Percentiles rank a stretch among this genome's conserved stretches.
Evolutionary conservation across 495 filamentous ascomycete species (phyloP).

Genomic region (Aspergillus campestris): DNA sequence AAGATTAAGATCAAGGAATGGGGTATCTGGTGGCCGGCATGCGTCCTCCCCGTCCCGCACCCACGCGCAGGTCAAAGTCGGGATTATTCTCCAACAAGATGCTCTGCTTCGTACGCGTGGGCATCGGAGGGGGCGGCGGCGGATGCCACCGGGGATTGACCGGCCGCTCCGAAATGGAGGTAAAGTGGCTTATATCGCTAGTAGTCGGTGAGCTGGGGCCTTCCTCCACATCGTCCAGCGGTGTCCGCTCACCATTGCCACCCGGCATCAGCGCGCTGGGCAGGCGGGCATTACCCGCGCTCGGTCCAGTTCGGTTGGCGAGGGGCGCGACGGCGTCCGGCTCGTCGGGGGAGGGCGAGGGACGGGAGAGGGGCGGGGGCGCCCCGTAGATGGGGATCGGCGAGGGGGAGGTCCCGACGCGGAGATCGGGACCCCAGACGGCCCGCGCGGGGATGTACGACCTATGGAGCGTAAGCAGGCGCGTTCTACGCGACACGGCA

Average conservation of each 20-base stretch:
- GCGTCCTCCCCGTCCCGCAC: constrained; percentile 15
- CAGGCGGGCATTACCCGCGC: constrained; percentile 12
- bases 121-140: constrained; percentile 22
- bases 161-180: constrained; percentile 75
- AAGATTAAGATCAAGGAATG: constrained; percentile 13
- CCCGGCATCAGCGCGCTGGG: constrained; percentile 32
- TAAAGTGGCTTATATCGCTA: constrained; percentile 72
- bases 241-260: constrained; percentile 26
- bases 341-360: constrained; percentile 48
- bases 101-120: constrained; percentile 43
- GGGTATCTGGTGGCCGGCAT: constrained; percentile 23
- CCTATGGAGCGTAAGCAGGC: constrained; percentile 28
- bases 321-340: constrained; percentile 95
- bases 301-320: constrained; percentile 36
- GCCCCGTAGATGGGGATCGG: constrained; percentile 8
- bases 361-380: constrained; percentile 14
- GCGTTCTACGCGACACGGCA: constrained; percentile 1
- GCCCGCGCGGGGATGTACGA: constrained; percentile 57
- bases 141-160: constrained; percentile 77
- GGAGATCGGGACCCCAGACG: constrained; percentile 27
- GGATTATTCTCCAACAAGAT: constrained; percentile 61
- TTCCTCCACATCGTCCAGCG: constrained; percentile 51
- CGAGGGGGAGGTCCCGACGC: constrained; percentile 12
- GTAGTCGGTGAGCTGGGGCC: constrained; percentile 66
- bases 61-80: constrained; percentile 55